Conservation (phyloP, 2,329 filamentous ascomycete genomes). For the Hypocrella siamensis region DNA sequence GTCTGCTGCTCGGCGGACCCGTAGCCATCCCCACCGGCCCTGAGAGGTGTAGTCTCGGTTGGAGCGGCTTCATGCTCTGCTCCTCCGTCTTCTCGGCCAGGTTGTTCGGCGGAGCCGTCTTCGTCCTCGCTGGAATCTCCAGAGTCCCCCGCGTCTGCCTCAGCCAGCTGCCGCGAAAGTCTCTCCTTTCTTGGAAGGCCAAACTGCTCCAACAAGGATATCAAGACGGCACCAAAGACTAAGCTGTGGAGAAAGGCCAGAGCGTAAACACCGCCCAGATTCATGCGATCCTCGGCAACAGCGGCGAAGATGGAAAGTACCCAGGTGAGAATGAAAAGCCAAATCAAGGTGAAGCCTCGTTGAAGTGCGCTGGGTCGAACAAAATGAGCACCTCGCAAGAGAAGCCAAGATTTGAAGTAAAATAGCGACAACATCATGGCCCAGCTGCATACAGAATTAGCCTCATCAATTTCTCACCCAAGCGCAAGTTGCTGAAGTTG, state of each 20-base stretch:
- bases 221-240: conserved; percentile 56
- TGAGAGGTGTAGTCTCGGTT: conserved; percentile 40
- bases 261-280: conserved; percentile 64
- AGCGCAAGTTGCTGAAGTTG: background rate
- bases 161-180: conserved; percentile 45
- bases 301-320: conserved; percentile 54
- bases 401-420: conserved; percentile 68
- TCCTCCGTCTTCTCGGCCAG: conserved; percentile 2
- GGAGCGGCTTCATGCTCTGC: conserved; percentile 16
- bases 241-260: conserved; percentile 66
- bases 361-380: conserved; percentile 76
- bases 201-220: conserved; percentile 70
- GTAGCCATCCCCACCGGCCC: conserved; percentile 17
- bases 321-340: conserved; percentile 71
- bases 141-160: conserved; percentile 28
- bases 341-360: conserved; percentile 64
- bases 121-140: conserved; percentile 16
- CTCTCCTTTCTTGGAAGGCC: conserved; percentile 55
- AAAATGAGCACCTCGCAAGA: conserved; percentile 63
- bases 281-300: conserved; percentile 58
- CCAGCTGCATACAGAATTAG: conserved; percentile 33
- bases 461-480: background rate
- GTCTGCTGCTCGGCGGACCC: conserved; percentile 19
- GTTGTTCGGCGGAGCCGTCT: conserved; percentile 12
- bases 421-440: conserved; percentile 73